Evolutionary conservation across 768 basidiomycete genomes (phyloP).

Genomic region (Panaeolus cyanescens): DNA sequence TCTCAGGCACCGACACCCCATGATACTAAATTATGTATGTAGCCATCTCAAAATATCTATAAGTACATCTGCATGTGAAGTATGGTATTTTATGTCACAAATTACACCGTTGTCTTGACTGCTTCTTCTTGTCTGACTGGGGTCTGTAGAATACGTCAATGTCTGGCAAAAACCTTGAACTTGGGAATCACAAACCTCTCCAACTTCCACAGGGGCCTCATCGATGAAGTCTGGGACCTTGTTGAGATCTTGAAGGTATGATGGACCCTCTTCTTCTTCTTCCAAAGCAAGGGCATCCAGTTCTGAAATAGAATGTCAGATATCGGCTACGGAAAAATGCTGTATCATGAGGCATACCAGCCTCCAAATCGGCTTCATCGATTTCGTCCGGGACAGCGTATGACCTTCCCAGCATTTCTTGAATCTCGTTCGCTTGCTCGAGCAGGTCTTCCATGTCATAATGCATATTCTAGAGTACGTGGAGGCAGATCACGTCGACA

Average conservation of each 20-base stretch:
- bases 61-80: conserved; percentile 13
- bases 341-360: conserved; percentile 54
- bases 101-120: conserved; percentile 50
- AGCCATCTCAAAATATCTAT: conserved; percentile 14
- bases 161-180: too few species aligned
- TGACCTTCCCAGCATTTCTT: conserved; percentile 89
- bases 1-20: not conserved
- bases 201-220: conserved; percentile 73
- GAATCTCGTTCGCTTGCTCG: conserved; percentile 97
- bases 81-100: conserved; percentile 10
- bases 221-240: conserved; percentile 94
- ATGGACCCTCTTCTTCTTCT: conserved; percentile 87
- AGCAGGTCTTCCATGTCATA: conserved; percentile 98
- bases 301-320: conserved; percentile 50
- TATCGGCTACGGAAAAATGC: not conserved
- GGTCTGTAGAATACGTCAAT: conserved; percentile 31
- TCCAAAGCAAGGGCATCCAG: conserved; percentile 93
- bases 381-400: conserved; percentile 98
- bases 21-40: conserved; percentile 5
- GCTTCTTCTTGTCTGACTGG: conserved; percentile 48
- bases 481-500: not conserved
- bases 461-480: conserved; percentile 72
- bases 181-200: conserved; percentile 48
- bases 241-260: conserved; percentile 85
- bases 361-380: conserved; percentile 96